Evolutionary conservation across 2,329 filamentous ascomycete species (phyloP).

Genomic region (Aspergillus floridensis): DNA sequence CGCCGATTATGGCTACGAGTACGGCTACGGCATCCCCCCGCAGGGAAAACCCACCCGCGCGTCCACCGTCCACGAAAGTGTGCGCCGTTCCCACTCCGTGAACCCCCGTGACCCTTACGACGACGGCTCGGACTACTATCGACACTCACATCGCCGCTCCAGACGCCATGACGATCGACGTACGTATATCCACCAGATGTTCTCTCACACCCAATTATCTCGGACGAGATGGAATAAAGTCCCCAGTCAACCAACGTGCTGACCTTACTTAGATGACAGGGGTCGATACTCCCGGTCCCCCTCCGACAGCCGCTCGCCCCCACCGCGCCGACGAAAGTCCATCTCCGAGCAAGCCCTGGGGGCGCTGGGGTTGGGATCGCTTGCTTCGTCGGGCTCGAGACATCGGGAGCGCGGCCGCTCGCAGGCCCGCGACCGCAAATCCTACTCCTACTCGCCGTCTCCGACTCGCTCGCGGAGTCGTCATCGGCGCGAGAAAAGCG

Average conservation of each 20-base stretch:
- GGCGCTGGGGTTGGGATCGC: slow-evolving; percentile 58
- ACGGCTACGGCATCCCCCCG: slow-evolving; percentile 31
- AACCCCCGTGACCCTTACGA: slow-evolving; percentile 36
- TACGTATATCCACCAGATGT: slow-evolving; percentile 24
- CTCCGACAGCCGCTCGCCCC: slow-evolving; percentile 42
- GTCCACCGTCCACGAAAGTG: slow-evolving; percentile 33
- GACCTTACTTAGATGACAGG: slow-evolving; percentile 27
- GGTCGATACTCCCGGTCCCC: slow-evolving; percentile 34
- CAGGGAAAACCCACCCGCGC: slow-evolving; percentile 23
- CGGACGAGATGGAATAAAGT: background rate
- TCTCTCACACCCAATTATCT: background rate
- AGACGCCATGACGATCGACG: slow-evolving; percentile 47
- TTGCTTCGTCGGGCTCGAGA: slow-evolving; percentile 34
- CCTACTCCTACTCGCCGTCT: slow-evolving; percentile 51
- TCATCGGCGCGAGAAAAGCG: slow-evolving; percentile 50
- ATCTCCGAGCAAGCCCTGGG: slow-evolving; percentile 52
- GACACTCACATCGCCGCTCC: slow-evolving; percentile 41
- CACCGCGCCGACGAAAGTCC: slow-evolving; percentile 45
- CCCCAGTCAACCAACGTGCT: background rate
- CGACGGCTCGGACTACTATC: slow-evolving; percentile 30
- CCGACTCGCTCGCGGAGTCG: slow-evolving; percentile 54
- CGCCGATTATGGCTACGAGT: slow-evolving; percentile 47
- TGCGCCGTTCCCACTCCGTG: slow-evolving; percentile 38
- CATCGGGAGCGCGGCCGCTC: slow-evolving; percentile 47
- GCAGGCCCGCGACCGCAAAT: slow-evolving; percentile 38